phyloP scores from a whole-genome alignment of 768 basidiomycete species.

The Mycena capillaripes region DNA sequence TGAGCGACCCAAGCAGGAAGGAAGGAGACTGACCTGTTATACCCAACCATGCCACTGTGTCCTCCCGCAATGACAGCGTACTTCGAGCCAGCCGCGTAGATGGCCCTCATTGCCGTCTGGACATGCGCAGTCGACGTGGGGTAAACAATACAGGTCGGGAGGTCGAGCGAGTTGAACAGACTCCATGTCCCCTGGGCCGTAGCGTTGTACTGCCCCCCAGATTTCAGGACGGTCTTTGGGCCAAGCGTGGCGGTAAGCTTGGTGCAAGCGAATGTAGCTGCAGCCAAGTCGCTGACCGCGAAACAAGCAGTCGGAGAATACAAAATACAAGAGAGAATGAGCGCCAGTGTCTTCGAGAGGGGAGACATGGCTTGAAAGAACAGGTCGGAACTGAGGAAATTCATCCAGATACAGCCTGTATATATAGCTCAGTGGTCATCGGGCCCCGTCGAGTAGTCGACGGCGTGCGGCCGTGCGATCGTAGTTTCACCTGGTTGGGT shows the following conservation, averaged over 20 bases:
- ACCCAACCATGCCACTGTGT: background rate
- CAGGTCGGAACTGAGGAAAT: background rate
- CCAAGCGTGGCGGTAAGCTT: background rate
- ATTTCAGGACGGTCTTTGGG: background rate
- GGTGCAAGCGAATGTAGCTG: background rate
- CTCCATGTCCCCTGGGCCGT: background rate
- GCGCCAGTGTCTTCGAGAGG: background rate
- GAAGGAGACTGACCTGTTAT: background rate
- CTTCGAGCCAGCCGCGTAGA: background rate
- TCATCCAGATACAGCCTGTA: background rate
- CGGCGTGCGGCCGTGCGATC: too few relatives aligned
- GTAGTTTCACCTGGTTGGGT: too few relatives aligned
- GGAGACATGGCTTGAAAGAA: background rate
- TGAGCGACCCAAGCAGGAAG: background rate
- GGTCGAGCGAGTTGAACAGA: background rate
- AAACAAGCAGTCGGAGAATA: background rate
- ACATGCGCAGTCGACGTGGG: background rate
- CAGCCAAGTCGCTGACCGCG: background rate
- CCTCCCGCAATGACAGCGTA: background rate
- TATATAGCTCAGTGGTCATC: too few relatives aligned
- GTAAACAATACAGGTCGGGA: background rate
- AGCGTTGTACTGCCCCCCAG: background rate
- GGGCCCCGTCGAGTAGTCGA: too few relatives aligned
- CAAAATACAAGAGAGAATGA: background rate
- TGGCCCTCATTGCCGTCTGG: background rate